Evolutionary conservation across 495 filamentous ascomycete genomes (phyloP), one percentile per base, ranked within the genome.

Genomic region (Zalerion maritima): DNA sequence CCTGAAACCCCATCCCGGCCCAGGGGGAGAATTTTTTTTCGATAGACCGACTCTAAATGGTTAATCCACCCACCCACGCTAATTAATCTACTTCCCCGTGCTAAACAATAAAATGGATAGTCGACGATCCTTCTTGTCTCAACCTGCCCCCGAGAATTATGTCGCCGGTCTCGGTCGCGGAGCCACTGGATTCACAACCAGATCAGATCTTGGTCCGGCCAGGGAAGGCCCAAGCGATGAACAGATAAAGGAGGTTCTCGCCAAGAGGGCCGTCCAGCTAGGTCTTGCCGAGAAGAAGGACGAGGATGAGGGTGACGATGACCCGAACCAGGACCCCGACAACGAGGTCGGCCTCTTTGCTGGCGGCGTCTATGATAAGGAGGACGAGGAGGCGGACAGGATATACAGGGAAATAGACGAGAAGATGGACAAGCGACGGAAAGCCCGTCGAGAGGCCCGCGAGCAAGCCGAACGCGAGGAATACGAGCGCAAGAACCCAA

Each of bases 111-210:
- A 36, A 20, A 83, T 82, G 78, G 67, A 71, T 48, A 73, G 77
- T 32, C 73, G 81, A 57, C 81, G 86, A 47, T 86, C 94, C 54
- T 99, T 96, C 43, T 60, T 97, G 19, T 79, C 68, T 52, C 83
- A 92, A 54, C 74, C 73, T 18, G 89, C 89, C 34, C 89, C 89
- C 14, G 89, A 94, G 45, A 99, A 96, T 57, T 99, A 99, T 44
- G 91, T 99, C 23, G 89, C 89, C 24, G 89, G 89, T 67, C 72
- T 99, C 36, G 89, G 89, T 56, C 80, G 89, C 66, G 89, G 89
- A 52, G 89, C 89, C 3, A 99, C 91, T 0, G 89, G 91, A 18
- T 99, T 99, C 56, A 96, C 89, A 4, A 99, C 89, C 8, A 76
- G 91, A 18, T 94, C 86, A 24, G 89, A 99, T 69, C 64, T 99